phyloP scores from a whole-genome alignment of 2,329 filamentous ascomycete genomes.

The Fusarium sacchari region DNA sequence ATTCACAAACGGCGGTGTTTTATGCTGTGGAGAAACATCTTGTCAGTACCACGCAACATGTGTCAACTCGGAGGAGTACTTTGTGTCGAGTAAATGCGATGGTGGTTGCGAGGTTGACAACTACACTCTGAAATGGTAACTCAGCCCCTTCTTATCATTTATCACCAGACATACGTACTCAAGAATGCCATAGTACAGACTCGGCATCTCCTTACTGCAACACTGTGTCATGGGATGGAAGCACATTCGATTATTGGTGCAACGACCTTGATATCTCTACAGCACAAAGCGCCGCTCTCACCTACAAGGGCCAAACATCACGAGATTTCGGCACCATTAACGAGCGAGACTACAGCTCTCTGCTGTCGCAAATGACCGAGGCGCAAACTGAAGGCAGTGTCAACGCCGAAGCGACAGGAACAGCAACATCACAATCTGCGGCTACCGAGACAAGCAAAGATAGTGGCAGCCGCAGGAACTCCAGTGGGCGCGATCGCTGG shows the following conservation, averaged over 20 bases:
- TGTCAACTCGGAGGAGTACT: conserved; percentile 23
- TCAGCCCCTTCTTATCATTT: not conserved
- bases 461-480: not conserved
- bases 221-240: conserved; percentile 9
- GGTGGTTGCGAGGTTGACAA: conserved; percentile 23
- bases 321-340: conserved; percentile 2
- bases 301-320: conserved; percentile 3
- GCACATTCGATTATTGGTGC: conserved; percentile 18
- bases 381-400: not conserved
- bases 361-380: not conserved
- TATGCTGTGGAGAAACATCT: conserved; percentile 2
- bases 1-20: not conserved
- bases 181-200: not conserved
- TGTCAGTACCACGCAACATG: conserved; percentile 12
- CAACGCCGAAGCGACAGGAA: not conserved
- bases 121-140: conserved; percentile 18
- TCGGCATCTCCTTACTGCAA: conserved; percentile 9
- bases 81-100: conserved; percentile 13
- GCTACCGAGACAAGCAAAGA: not conserved
- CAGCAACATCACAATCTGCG: not conserved
- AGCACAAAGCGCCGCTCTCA: conserved; percentile 15
- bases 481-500: conserved; percentile 20
- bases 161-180: not conserved
- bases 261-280: conserved; percentile 20
- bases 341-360: not conserved